These are phyloP conservation scores for Dryas alaskensis DNA, from an alignment of 306 rosid genomes.

Conservation along the genomic window DNA sequence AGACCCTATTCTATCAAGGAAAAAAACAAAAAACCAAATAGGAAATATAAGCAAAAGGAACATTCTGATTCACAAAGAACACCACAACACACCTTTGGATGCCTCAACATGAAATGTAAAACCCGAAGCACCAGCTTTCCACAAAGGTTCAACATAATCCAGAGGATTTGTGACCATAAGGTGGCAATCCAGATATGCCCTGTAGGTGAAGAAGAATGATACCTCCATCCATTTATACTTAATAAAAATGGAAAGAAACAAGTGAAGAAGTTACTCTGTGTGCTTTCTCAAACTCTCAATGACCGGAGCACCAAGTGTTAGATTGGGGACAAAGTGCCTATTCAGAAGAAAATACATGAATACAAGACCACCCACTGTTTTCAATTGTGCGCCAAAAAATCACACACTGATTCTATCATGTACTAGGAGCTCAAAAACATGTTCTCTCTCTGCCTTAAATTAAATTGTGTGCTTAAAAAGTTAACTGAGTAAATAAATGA, in stretches of 20 bases:
- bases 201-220: slow-evolving; percentile 27
- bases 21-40: slow-evolving; percentile 13
- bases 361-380: slow-evolving; percentile 4
- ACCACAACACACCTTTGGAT: slow-evolving; percentile 59
- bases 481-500: slow-evolving; percentile 1
- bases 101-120: slow-evolving; percentile 89
- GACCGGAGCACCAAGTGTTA: slow-evolving; percentile 90
- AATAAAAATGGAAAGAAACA: slow-evolving; percentile 5
- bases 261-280: slow-evolving; percentile 53
- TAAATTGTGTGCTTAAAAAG: background rate
- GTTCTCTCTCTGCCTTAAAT: background rate
- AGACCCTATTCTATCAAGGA: slow-evolving; percentile 11
- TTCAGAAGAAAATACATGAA: slow-evolving; percentile 7
- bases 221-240: slow-evolving; percentile 15
- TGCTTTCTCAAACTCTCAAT: slow-evolving; percentile 94
- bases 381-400: background rate
- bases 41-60: slow-evolving; percentile 5
- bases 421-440: background rate
- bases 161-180: slow-evolving; percentile 95
- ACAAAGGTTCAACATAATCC: slow-evolving; percentile 83
- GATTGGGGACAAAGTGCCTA: slow-evolving; percentile 94
- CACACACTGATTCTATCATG: background rate
- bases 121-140: slow-evolving; percentile 94
- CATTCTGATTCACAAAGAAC: background rate
- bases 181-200: slow-evolving; percentile 96